Percentiles rank a stretch among this genome's conserved stretches.
Conservation (phyloP, 2,329 filamentous ascomycete species). For the Microdochium nivale region DNA sequence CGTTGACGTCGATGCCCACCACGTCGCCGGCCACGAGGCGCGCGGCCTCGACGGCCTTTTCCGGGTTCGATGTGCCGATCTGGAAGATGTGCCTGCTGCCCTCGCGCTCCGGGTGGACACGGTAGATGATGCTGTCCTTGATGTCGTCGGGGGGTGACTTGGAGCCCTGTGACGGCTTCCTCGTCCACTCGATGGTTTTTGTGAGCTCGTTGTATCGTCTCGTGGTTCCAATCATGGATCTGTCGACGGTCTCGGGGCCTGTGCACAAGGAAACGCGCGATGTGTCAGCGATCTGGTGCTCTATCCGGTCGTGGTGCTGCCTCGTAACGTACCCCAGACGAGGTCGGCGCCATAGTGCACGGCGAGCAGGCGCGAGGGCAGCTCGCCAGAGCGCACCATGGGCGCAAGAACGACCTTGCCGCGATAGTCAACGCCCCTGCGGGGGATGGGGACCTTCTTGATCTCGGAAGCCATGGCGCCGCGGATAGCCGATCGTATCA, state of each 20-base stretch:
- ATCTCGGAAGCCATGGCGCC: slow-evolving; percentile 48
- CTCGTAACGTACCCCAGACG: slow-evolving; percentile 84
- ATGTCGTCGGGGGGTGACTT: slow-evolving; percentile 45
- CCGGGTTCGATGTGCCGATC: slow-evolving; percentile 78
- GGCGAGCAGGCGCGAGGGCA: slow-evolving; percentile 80
- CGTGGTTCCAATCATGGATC: slow-evolving; percentile 79
- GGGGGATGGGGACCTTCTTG: slow-evolving; percentile 74
- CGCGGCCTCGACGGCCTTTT: slow-evolving; percentile 75
- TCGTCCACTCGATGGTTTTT: slow-evolving; percentile 76
- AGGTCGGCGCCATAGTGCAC: slow-evolving; percentile 94
- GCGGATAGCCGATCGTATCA: slow-evolving; percentile 21
- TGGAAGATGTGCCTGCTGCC: slow-evolving; percentile 76
- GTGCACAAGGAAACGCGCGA: slow-evolving; percentile 6
- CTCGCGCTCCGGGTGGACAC: slow-evolving; percentile 72
- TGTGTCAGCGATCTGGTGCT: too few relatives aligned
- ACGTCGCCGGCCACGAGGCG: slow-evolving; percentile 80
- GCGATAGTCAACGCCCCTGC: slow-evolving; percentile 84
- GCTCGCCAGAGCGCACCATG: slow-evolving; percentile 96
- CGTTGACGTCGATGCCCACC: slow-evolving; percentile 91
- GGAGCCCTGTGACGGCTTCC: slow-evolving; percentile 62
- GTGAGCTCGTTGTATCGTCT: slow-evolving; percentile 69
- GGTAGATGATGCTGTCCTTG: slow-evolving; percentile 68
- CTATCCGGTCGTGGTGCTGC: too few relatives aligned
- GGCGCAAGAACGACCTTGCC: slow-evolving; percentile 91
- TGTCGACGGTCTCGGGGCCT: slow-evolving; percentile 92